phyloP scores from a whole-genome alignment of 2,329 filamentous ascomycete species.

The Colletotrichum sublineola region DNA sequence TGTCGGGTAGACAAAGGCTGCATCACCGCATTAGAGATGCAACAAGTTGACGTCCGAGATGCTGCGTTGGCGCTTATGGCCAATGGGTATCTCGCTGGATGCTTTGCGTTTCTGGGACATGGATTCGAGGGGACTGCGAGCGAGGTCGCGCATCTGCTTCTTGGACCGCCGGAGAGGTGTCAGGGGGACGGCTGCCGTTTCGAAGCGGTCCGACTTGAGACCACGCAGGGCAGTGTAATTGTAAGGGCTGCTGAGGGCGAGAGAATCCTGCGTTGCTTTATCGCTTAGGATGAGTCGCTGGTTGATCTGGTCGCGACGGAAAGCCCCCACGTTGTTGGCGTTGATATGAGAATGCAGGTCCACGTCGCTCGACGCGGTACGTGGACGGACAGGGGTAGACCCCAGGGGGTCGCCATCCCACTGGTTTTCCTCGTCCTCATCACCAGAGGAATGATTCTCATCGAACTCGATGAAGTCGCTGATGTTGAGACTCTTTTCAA shows the following conservation, averaged over 20 bases:
- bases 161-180: constrained; percentile 75
- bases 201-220: constrained; percentile 75
- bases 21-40: constrained; percentile 53
- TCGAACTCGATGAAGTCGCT: constrained; percentile 81
- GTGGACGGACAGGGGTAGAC: constrained; percentile 65
- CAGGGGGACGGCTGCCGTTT: constrained; percentile 75
- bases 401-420: constrained; percentile 63
- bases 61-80: constrained; percentile 71
- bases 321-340: constrained; percentile 79
- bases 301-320: constrained; percentile 77
- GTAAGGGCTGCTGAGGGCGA: constrained; percentile 72
- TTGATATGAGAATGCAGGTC: constrained; percentile 71
- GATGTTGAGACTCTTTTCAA: constrained; percentile 73
- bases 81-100: constrained; percentile 55
- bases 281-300: constrained; percentile 72
- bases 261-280: constrained; percentile 72
- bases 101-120: constrained; percentile 69
- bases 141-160: constrained; percentile 58
- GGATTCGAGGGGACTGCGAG: constrained; percentile 64
- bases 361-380: constrained; percentile 62
- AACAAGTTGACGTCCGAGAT: constrained; percentile 68
- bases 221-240: constrained; percentile 72
- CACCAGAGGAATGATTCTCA: constrained; percentile 69
- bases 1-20: constrained; percentile 31
- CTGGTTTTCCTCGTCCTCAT: constrained; percentile 67